Conservation (phyloP, 495 filamentous ascomycete species). For the Penicillium samsonianum region DNA sequence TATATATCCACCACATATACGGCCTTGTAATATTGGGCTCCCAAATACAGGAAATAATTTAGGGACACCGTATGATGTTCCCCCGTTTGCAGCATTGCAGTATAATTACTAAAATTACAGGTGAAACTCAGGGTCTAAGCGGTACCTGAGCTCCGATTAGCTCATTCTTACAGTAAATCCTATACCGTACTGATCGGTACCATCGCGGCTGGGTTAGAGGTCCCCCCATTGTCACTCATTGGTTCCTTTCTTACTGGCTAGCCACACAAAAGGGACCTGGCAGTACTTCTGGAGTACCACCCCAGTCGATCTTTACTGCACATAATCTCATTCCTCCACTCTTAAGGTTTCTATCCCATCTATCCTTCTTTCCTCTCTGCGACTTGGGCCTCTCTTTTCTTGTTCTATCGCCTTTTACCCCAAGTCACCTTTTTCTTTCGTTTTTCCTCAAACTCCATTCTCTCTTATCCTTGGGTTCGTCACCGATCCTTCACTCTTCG, state of each 20-base stretch:
- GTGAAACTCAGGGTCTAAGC: background rate
- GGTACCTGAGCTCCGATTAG: slow-evolving; percentile 13
- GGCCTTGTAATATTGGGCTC: slow-evolving; percentile 4
- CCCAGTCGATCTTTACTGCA: slow-evolving; percentile 25
- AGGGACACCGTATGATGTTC: slow-evolving; percentile 12
- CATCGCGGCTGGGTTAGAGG: background rate
- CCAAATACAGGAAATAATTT: background rate
- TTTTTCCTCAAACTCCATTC: slow-evolving; percentile 1
- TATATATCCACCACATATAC: background rate
- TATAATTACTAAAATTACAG: slow-evolving; percentile 20
- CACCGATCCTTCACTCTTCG: slow-evolving; percentile 1
- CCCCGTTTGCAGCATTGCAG: slow-evolving; percentile 24
- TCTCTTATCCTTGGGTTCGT: slow-evolving; percentile 1
- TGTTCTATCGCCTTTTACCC: slow-evolving; percentile 12
- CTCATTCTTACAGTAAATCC: slow-evolving; percentile 14
- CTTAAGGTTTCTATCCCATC: slow-evolving; percentile 27
- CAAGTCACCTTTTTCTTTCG: slow-evolving; percentile 5
- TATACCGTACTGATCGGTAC: slow-evolving; percentile 21
- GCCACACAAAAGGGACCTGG: slow-evolving; percentile 31
- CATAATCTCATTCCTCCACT: slow-evolving; percentile 32
- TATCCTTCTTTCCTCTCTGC: slow-evolving; percentile 26
- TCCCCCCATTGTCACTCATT: slow-evolving; percentile 15
- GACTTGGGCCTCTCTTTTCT: slow-evolving; percentile 17
- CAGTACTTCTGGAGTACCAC: slow-evolving; percentile 19
- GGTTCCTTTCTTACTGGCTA: slow-evolving; percentile 17